Evolutionary conservation across 768 basidiomycete genomes (phyloP).

Genomic region (Naganishia friedmannii): DNA sequence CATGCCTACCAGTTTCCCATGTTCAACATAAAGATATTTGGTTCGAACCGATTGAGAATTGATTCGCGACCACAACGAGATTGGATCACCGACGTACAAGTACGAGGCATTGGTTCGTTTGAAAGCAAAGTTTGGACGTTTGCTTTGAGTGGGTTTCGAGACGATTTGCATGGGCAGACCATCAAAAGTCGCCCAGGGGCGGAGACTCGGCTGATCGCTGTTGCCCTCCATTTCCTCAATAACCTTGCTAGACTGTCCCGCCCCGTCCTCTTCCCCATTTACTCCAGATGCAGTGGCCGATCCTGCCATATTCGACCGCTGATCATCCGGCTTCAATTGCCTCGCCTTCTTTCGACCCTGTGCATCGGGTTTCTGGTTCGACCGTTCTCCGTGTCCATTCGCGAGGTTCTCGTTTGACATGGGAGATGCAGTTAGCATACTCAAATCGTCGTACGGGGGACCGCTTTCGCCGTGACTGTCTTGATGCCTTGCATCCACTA

Average conservation of each 20-base stretch:
- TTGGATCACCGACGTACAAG: constrained; percentile 81
- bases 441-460: constrained; percentile 5
- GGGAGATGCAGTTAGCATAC: neutral
- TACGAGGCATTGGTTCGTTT: constrained; percentile 75
- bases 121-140: constrained; percentile 51
- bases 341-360: neutral
- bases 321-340: neutral
- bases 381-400: neutral
- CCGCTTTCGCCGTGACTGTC: neutral
- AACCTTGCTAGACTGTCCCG: constrained; percentile 13
- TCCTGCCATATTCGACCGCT: neutral
- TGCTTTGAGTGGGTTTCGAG: constrained; percentile 76
- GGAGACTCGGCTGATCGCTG: constrained; percentile 5
- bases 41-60: constrained; percentile 95
- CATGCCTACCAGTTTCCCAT: constrained; percentile 59
- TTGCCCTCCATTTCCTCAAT: constrained; percentile 18
- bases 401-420: neutral
- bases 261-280: neutral
- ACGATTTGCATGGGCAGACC: constrained; percentile 91
- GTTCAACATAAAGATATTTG: constrained; percentile 93
- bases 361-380: neutral
- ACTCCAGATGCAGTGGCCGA: neutral
- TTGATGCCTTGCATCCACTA: neutral
- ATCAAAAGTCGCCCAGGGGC: constrained; percentile 83
- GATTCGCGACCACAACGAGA: constrained; percentile 92